phyloP scores from a whole-genome alignment of 139 green algal genomes.

The Chlorella vulgaris region DNA sequence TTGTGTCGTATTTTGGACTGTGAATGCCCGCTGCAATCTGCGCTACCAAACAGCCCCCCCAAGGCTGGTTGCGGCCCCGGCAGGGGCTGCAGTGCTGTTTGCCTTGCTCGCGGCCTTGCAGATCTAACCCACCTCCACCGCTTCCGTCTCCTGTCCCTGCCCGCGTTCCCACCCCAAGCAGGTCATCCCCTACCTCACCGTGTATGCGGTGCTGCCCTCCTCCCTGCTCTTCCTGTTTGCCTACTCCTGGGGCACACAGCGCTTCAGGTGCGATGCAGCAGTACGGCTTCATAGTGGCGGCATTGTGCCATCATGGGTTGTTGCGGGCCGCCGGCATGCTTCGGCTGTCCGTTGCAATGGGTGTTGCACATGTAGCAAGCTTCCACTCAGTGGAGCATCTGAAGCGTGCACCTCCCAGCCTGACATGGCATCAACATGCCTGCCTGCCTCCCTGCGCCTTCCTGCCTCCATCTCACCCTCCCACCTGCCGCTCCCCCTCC shows the following conservation, averaged over 20 bases:
- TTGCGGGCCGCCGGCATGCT: no score
- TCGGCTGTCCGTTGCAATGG: no score
- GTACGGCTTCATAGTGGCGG: no score
- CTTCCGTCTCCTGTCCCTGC: neutral
- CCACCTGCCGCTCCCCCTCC: neutral
- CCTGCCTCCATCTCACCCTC: neutral
- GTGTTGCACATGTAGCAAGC: no score
- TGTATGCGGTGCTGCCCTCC: conserved; percentile 91
- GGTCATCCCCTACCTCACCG: conserved; percentile 79
- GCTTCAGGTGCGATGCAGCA: conserved; percentile 41
- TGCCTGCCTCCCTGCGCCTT: neutral
- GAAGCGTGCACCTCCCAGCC: no score
- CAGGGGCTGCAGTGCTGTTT: neutral
- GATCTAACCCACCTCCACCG: neutral
- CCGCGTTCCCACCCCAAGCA: conserved; percentile 2
- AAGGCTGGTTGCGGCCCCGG: neutral
- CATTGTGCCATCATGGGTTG: no score
- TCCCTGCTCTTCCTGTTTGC: conserved; percentile 85
- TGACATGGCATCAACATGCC: neutral
- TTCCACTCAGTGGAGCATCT: neutral
- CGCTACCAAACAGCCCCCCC: neutral
- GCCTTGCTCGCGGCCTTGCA: neutral
- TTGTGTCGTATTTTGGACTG: no score
- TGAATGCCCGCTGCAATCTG: no score
- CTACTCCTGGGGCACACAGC: conserved; percentile 68